Base-by-base conservation (phyloP, 257 asterid species). In the Verbascum thapsus region DNA sequence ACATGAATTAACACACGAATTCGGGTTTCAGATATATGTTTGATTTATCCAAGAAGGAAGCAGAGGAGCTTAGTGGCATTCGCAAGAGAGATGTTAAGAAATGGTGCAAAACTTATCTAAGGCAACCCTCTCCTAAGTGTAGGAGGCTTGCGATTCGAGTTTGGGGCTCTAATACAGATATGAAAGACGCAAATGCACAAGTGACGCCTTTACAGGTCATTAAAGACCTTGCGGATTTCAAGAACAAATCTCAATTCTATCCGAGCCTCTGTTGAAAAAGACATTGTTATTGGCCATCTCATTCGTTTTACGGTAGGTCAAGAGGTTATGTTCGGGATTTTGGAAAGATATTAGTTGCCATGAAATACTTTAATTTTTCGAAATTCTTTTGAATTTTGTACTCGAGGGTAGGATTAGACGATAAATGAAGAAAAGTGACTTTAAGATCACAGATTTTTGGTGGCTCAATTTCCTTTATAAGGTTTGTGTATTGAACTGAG, bases 11-110 rank as follows among this genome's bases (percentile, higher is more conserved):
- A 67, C 48, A 18, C 43, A 32, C 20, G 41, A n/a, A 7, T 39
- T 52, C 79, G 71, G 53, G 20, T 78, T 67, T 70, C 85, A 94
- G 99, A 94, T 94, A 90, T 70, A 87, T 94, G 95, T 94, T 94
- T 61, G 96, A 94, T 76, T 41, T 90, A 67, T 81, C 90, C 8
- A 74, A 64, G 80, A 87, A 82, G 77, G 99, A 94, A 83, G 94
- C 88, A 3, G 80, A 76, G 68, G 96, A 76, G 74, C 88, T 94
- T 11, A 61, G 54, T 41, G 69, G 79, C 53, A 74, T 90, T 55
- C 55, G 63, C 34, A 94, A 87, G 81, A 72, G 35, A 18, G 96
- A 94, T 63, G 69, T 94, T 16, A 71, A 82, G 7, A 84, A 82
- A 40, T 94, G 95, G 97, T 88, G 80, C 59, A 77, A 10, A 55